These are phyloP conservation scores for Hygrocybe coccinea DNA, from an alignment of 768 basidiomycete genomes.

Conservation along the genomic window DNA sequence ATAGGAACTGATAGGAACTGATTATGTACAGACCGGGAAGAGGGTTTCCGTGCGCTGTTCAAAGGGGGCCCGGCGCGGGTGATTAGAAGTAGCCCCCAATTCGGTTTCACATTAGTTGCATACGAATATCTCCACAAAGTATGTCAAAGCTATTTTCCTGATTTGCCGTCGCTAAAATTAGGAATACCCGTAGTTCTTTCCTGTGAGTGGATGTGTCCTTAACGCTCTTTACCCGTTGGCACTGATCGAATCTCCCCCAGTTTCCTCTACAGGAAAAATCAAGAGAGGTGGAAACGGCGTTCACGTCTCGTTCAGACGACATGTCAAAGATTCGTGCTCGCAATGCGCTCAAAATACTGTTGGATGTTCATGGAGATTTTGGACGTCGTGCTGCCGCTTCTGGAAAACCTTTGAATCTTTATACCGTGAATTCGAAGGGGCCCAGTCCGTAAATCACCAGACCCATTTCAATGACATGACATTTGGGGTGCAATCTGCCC, in stretches of 20 bases:
- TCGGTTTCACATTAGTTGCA: conserved; percentile 87
- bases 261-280: conserved; percentile 78
- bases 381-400: conserved; percentile 51
- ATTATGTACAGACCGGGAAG: conserved; percentile 65
- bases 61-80: conserved; percentile 89
- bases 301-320: conserved; percentile 67
- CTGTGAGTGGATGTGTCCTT: conserved; percentile 7
- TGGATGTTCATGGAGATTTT: conserved; percentile 90
- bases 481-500: too few species aligned
- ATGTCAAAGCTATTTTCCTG: conserved; percentile 13
- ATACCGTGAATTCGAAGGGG: conserved; percentile 9
- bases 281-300: conserved; percentile 61
- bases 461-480: too few species aligned
- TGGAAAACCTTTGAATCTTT: conserved; percentile 36
- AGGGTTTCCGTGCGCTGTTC: conserved; percentile 85
- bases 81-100: conserved; percentile 85
- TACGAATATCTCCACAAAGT: conserved; percentile 68
- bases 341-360: conserved; percentile 88
- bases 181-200: conserved; percentile 1
- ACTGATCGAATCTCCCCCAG: conserved; percentile 33
- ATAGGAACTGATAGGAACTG: neutral
- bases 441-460: too few species aligned
- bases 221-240: neutral
- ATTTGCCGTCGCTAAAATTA: neutral
- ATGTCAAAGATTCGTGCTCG: conserved; percentile 85